Base-by-base conservation (phyloP, 345 rosid genomes). In the Hibiscus syriacus region DNA sequence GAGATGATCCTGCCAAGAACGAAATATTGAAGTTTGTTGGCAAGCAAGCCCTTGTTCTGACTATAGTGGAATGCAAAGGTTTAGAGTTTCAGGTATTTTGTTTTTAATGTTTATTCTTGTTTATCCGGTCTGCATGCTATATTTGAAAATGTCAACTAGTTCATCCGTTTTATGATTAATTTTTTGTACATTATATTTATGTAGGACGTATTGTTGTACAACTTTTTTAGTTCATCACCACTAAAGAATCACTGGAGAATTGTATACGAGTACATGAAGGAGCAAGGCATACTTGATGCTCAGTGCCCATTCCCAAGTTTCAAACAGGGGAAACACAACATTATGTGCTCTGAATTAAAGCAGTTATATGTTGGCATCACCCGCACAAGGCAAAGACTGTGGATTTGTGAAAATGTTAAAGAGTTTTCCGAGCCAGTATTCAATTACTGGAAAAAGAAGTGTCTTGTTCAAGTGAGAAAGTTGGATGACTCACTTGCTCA, bases 351-450 rank as follows among this genome's bases (percentile, higher is more conserved):
- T 23, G 88, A 86, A 72, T 56, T 82, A 62, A 82, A 82, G 76
- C 84, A 77, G 30, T 60, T 82, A n/a, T 80, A 82, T 69, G 86
- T 78, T 19, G 85, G 87, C 3, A 79, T 84, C 43, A 82, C 91
- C 26, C 81, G 83, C 2, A 84, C 88, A 7, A 69, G 79, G 68
- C 87, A 82, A 59, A 76, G 91, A 34, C 69, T 84, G 53, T 84
- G 84, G 87, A 78, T 86, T 25, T 77, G 82, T 69, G 91, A 86
- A 67, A 76, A 73, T 46, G 4, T 26, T 0, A 70, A 74, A 67
- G 87, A 81, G 17, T 39, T 69, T 16, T 75, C 80, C 0, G 65
- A 71, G 66, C 83, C 87, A 4, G 64, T 83, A 69, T 74, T 81
- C 48, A 71, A 79, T 38, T 79, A 68, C 29, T 81, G 85, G 85